Percentiles rank a stretch among this genome's conserved stretches.
These are phyloP conservation scores for Cardamine occulta DNA, from an alignment of 345 rosid genomes.

Conservation along the genomic window DNA sequence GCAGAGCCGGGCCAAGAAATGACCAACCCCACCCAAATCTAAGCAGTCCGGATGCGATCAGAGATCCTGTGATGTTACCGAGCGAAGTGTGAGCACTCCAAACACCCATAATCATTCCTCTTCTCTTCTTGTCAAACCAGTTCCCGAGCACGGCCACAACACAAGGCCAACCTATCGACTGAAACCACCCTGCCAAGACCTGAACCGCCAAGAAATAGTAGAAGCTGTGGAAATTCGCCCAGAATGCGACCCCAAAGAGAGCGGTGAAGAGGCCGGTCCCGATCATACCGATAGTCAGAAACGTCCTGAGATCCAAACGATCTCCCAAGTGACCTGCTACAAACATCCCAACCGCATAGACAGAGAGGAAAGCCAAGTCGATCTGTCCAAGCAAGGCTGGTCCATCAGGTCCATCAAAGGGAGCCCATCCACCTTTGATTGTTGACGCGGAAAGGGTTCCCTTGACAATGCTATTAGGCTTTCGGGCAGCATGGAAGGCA, in stretches of 20 bases:
- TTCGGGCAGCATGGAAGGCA: conserved; percentile 81
- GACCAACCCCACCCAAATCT: conserved; percentile 99
- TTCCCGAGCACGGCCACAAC: conserved; percentile 95
- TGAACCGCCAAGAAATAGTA: conserved; percentile 74
- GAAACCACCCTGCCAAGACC: conserved; percentile 80
- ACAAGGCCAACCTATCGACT: conserved; percentile 99
- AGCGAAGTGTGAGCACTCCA: conserved; percentile 98
- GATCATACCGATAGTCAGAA: conserved; percentile 82
- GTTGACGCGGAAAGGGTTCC: conserved; percentile 75
- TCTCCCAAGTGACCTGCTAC: conserved; percentile 95
- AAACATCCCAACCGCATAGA: conserved; percentile 86
- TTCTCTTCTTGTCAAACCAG: conserved; percentile 91
- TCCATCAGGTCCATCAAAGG: conserved; percentile 75
- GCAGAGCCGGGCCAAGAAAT: conserved; percentile 76
- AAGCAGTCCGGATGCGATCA: conserved; percentile 73
- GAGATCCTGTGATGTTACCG: conserved; percentile 86
- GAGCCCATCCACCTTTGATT: conserved; percentile 81
- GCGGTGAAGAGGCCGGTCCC: conserved; percentile 87
- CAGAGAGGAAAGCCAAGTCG: conserved; percentile 79
- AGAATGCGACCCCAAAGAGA: conserved; percentile 78
- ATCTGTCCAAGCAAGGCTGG: conserved; percentile 81
- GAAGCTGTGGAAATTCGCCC: conserved; percentile 75
- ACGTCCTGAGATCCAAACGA: conserved; percentile 76
- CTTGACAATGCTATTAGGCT: conserved; percentile 90
- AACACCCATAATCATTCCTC: conserved; percentile 94